Evolutionary conservation across 1,284 basidiomycete species (phyloP), one percentile per base, ranked within the genome.

Genomic region (Ustilago esculenta): DNA sequence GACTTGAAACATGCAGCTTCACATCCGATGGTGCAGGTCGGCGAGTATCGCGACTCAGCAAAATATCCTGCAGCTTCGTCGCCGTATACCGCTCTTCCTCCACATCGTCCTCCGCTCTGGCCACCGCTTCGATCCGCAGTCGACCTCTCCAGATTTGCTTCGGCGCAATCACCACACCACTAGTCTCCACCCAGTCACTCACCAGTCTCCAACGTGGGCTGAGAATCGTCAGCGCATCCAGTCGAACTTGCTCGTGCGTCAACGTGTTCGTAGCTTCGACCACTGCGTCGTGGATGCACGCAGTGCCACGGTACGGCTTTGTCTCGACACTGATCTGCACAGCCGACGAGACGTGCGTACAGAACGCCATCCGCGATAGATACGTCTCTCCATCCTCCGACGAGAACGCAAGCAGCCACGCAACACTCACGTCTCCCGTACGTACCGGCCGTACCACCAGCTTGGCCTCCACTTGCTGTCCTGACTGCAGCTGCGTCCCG

Each of bases 321-420:
- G 65, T 60, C 8, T 50, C 36, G 6, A 67, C 69, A 4, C 36
- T 47, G 14, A 75, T 36, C 23, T 73, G 58, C 27, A 75, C 18
- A 0, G 59, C 48, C 17, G 58, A 29, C 39, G 48, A 27, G 0
- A 71, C 70, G n/a, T 37, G 27, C 3, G 54, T 29, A 6, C 15
- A 21, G 5, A 73, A 41, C 12, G 66, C 50, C 32, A 73, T 15
- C 3, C 71, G 35, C n/a, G 61, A 46, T 0, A 59, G 41, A 17
- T 66, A 63, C 21, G 51, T 61, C 36, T 65, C 53, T 14, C 58
- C 70, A 10, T 63, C 52, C 15, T 23, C 20, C 1, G 51, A 34
- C 8, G 50, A 48, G 39, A 63, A 69, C 7, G 72, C 23, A 1
- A 61, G 7, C 46, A 73, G 46, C 53, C 74, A 73, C 1, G 48